Conservation (phyloP, 1,139 yeast species). For the Meyerozyma sp. region DNA sequence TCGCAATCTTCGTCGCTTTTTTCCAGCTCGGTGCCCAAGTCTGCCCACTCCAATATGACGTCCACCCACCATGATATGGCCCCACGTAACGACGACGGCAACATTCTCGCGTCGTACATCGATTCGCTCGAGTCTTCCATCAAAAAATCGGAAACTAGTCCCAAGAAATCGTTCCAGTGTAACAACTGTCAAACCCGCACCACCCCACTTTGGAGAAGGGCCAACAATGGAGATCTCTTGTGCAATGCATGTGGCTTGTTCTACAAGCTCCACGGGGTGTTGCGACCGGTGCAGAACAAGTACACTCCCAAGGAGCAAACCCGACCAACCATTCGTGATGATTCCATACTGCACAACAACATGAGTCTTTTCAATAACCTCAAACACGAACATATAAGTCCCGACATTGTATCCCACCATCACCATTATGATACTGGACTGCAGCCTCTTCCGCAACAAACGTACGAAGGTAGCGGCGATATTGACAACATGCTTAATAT, state of each 20-base stretch:
- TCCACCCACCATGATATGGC: neutral
- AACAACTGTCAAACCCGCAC: slow-evolving; percentile 43
- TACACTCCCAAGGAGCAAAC: no score
- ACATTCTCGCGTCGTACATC: slow-evolving; percentile 36
- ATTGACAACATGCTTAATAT: neutral
- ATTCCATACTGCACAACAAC: slow-evolving; percentile 19
- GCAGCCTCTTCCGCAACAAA: neutral
- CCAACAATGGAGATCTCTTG: slow-evolving; percentile 39
- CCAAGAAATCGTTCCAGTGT: slow-evolving; percentile 31
- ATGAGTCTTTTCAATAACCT: slow-evolving; percentile 20
- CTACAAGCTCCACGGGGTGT: slow-evolving; percentile 41
- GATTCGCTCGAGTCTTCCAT: slow-evolving; percentile 35
- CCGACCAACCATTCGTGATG: slow-evolving; percentile 9
- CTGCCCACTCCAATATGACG: slow-evolving; percentile 4
- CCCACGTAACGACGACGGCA: slow-evolving; percentile 10
- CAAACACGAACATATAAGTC: slow-evolving; percentile 4
- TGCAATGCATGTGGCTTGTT: slow-evolving; percentile 48
- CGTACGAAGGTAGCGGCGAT: neutral
- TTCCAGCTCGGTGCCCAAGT: slow-evolving; percentile 5
- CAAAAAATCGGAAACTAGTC: slow-evolving; percentile 19
- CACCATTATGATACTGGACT: slow-evolving; percentile 2
- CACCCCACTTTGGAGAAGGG: slow-evolving; percentile 44
- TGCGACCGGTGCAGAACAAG: slow-evolving; percentile 31
- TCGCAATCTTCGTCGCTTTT: slow-evolving; percentile 10
- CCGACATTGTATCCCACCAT: slow-evolving; percentile 7